phyloP scores from a whole-genome alignment of 345 rosid species.

The Brassica incana region DNA sequence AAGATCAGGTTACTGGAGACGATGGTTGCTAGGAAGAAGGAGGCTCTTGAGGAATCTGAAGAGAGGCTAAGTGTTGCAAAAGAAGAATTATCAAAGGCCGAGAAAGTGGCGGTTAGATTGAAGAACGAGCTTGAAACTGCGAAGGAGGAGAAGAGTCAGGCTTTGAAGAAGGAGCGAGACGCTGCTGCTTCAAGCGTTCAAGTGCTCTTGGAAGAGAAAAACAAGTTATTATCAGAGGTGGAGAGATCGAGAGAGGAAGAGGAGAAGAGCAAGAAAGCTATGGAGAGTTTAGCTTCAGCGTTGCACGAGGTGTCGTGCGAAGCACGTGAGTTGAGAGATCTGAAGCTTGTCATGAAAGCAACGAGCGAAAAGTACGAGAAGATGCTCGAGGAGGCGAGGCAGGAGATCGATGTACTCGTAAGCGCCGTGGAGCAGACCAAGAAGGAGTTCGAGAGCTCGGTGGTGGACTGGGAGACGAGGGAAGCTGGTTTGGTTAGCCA shows the following conservation, averaged over 20 bases:
- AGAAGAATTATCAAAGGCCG: conserved; percentile 53
- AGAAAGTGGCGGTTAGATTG: conserved; percentile 46
- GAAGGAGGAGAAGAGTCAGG: conserved; percentile 68
- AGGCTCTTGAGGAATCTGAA: conserved; percentile 64
- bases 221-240: conserved; percentile 61
- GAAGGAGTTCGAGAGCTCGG: conserved; percentile 51
- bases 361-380: conserved; percentile 73
- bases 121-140: conserved; percentile 59
- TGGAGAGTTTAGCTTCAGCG: conserved; percentile 93
- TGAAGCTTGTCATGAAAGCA: conserved; percentile 62
- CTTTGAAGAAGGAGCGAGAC: conserved; percentile 67
- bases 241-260: conserved; percentile 75
- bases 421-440: conserved; percentile 52
- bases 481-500: conserved; percentile 60
- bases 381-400: conserved; percentile 70
- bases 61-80: conserved; percentile 39
- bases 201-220: conserved; percentile 70
- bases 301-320: conserved; percentile 87
- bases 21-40: conserved; percentile 52
- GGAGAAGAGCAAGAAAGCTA: conserved; percentile 91
- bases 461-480: conserved; percentile 73
- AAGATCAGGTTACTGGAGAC: conserved; percentile 55
- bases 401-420: conserved; percentile 59
- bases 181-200: conserved; percentile 64
- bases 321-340: conserved; percentile 78